Percentiles rank a stretch among this genome's conserved stretches.
Evolutionary conservation across 2,329 filamentous ascomycete genomes (phyloP).

Genomic region (Microsporum ferrugineum): DNA sequence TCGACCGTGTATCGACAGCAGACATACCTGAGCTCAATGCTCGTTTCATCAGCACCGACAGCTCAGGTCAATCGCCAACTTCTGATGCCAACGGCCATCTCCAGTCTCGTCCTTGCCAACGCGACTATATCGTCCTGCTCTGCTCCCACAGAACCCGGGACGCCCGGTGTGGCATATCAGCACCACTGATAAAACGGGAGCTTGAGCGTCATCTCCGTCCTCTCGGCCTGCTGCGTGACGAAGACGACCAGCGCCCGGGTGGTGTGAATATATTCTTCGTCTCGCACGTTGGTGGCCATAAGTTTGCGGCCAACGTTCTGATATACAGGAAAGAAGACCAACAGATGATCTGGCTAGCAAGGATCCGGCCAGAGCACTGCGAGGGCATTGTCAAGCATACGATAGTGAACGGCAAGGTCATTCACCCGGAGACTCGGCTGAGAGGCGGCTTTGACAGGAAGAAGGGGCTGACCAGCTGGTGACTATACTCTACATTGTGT

Average conservation of each 20-base stretch:
- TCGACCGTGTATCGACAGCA: slow-evolving; percentile 70
- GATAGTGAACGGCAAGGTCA: slow-evolving; percentile 80
- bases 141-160: slow-evolving; percentile 89
- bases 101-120: slow-evolving; percentile 57
- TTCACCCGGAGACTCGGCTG: slow-evolving; percentile 76
- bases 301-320: slow-evolving; percentile 90
- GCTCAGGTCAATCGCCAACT: slow-evolving; percentile 14
- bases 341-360: slow-evolving; percentile 86
- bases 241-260: slow-evolving; percentile 69
- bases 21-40: slow-evolving; percentile 61
- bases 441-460: slow-evolving; percentile 79
- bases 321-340: slow-evolving; percentile 60
- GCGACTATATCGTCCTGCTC: slow-evolving; percentile 76
- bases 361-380: slow-evolving; percentile 76
- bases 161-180: slow-evolving; percentile 85
- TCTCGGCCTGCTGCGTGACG: slow-evolving; percentile 71
- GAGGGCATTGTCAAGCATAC: slow-evolving; percentile 86
- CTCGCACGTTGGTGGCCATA: slow-evolving; percentile 90
- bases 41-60: slow-evolving; percentile 50
- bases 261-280: slow-evolving; percentile 95
- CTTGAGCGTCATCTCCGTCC: slow-evolving; percentile 80
- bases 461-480: slow-evolving; percentile 81
- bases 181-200: slow-evolving; percentile 76
- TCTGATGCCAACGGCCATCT: slow-evolving; percentile 32
- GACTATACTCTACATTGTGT: background rate